phyloP scores from a whole-genome alignment of 2,329 filamentous ascomycete genomes.

The Fusarium denticulatum region DNA sequence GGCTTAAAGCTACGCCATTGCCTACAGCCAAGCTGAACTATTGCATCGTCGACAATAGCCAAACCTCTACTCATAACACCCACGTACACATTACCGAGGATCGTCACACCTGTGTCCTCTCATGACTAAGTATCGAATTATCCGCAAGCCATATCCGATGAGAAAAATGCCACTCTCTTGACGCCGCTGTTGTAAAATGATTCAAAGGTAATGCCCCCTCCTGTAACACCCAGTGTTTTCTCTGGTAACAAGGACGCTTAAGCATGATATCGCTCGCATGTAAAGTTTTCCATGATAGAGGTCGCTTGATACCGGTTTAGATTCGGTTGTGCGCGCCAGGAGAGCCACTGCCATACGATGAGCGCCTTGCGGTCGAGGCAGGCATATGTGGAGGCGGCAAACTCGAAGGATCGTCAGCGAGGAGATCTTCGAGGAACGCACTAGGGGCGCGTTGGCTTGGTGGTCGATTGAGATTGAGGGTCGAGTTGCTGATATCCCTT shows the following conservation, averaged over 20 bases:
- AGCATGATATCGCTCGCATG: constrained; percentile 22
- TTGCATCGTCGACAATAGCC: constrained; percentile 3
- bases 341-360: constrained; percentile 36
- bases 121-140: constrained; percentile 26
- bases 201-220: constrained; percentile 10
- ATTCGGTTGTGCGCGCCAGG: constrained; percentile 42
- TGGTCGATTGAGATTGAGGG: constrained; percentile 69
- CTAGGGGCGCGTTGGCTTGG: constrained; percentile 81
- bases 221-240: constrained; percentile 18
- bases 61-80: constrained; percentile 10
- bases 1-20: not conserved
- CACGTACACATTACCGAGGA: constrained; percentile 34
- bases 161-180: constrained; percentile 35
- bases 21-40: constrained; percentile 13
- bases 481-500: constrained; percentile 69
- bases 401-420: constrained; percentile 74
- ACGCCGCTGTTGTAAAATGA: constrained; percentile 40
- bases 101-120: constrained; percentile 20
- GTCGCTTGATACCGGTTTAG: constrained; percentile 18
- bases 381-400: constrained; percentile 58
- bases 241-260: constrained; percentile 23
- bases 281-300: constrained; percentile 9
- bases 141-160: constrained; percentile 26
- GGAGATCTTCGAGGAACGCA: constrained; percentile 88
- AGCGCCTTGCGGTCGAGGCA: constrained; percentile 35